Base-by-base conservation (phyloP, 2,329 filamentous ascomycete species). In the Fonsecaea multimorphosa region DNA sequence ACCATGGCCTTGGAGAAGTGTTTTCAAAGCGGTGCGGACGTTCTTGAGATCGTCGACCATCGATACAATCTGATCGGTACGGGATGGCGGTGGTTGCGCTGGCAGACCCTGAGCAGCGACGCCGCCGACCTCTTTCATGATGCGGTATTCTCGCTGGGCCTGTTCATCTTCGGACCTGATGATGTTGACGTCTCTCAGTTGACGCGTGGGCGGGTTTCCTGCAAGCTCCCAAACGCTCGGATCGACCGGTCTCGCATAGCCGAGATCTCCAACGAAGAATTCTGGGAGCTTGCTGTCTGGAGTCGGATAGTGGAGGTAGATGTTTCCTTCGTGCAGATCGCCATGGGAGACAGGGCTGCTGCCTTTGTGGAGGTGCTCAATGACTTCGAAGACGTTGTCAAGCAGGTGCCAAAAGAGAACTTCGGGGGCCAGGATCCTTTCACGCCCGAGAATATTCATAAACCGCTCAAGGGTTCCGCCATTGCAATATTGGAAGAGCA, bases 401-500 rank as follows among this genome's bases (percentile, higher is more conserved):
- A 68, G 44, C 11, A 62, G 22, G 24, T 58, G 51, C 63, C 59
- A 61, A 6, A 63, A 19, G 24, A 66, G 44, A 2, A 64, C 24
- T 34, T 31, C 46, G 36, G 60, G 51, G 9, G 54, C 31, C n/a
- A 44, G 27, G 9, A 58, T 51, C 8, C 27, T 11, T 12, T 65
- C 60, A 2, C 36, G 29, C 16, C 51, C 40, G 31, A 49, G 34
- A 2, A 57, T 29, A 11, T 57, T n/a, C 14, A 62, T 19, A 27
- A 63, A 63, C 2, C 63, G 19, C 29, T 19, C 32, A 11, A 70
- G 49, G n/a, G 63, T 66, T 0, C 63, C 63, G 32, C 58, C 68
- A 32, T 67, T 68, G 54, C 65, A 68, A 49, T 49, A 64, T 1
- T 38, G 14, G 46, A 61, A 66, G 52, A 66, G 58, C 46, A 61